Conservation (phyloP, 2,329 filamentous ascomycete species). For the Penicillium brasilianum region DNA sequence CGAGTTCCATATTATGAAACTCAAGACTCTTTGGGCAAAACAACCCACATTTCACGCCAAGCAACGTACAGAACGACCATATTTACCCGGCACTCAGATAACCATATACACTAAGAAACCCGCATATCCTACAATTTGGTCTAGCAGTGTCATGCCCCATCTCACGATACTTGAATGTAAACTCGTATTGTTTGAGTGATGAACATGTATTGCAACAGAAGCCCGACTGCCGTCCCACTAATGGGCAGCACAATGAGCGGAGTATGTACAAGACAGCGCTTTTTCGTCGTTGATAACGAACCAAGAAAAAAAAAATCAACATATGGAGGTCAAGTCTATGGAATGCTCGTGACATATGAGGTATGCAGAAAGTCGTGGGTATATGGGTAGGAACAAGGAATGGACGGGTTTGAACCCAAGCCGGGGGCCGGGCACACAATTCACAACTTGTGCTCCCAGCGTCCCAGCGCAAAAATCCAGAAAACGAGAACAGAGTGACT, state of each 20-base stretch:
- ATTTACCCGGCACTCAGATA: too few relatives aligned
- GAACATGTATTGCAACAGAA: slow-evolving; percentile 19
- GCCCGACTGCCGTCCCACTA: slow-evolving; percentile 7
- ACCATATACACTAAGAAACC: too few relatives aligned
- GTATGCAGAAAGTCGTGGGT: slow-evolving; percentile 15
- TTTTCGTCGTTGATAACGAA: slow-evolving; percentile 11
- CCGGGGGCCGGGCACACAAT: not conserved
- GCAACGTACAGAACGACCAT: too few relatives aligned
- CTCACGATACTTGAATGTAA: not conserved
- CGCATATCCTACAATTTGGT: too few relatives aligned
- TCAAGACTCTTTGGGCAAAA: too few relatives aligned
- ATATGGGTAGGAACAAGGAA: slow-evolving; percentile 26
- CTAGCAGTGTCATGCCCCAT: too few relatives aligned
- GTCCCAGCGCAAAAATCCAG: slow-evolving; percentile 4
- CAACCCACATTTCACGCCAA: too few relatives aligned
- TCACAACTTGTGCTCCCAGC: too few relatives aligned
- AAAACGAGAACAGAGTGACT: slow-evolving; percentile 20
- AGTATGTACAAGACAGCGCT: slow-evolving; percentile 16
- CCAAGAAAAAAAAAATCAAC: slow-evolving; percentile 1
- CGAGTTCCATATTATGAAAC: not conserved
- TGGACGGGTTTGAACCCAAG: slow-evolving; percentile 21
- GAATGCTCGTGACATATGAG: slow-evolving; percentile 3
- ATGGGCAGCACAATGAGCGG: not conserved
- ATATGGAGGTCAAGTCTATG: slow-evolving; percentile 1
- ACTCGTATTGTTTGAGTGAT: not conserved